Conservation (phyloP, 2,329 filamentous ascomycete species). For the Colletotrichum zoysiae region DNA sequence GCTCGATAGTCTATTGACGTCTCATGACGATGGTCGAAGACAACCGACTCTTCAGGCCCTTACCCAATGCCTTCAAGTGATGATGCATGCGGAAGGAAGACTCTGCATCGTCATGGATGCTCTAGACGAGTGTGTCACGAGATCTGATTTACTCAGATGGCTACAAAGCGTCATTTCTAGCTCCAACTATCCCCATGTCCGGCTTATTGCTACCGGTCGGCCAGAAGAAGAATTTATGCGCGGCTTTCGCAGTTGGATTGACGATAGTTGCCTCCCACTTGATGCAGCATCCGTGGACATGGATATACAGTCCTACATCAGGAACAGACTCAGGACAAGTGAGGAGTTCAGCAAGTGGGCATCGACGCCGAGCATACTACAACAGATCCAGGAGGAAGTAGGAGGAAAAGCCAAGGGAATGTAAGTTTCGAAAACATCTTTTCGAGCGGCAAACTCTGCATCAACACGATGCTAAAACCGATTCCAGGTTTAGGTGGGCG, state of each 20-base stretch:
- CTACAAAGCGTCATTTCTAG: conserved; percentile 33
- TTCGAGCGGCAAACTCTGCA: background rate
- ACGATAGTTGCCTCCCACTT: background rate
- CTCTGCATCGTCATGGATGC: conserved; percentile 44
- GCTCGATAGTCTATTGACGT: conserved; percentile 5
- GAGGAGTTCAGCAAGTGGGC: background rate
- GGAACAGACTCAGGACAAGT: background rate
- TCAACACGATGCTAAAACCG: background rate
- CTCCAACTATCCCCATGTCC: conserved; percentile 21
- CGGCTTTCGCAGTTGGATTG: background rate
- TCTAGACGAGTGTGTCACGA: conserved; percentile 44
- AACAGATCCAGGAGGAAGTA: conserved; percentile 6
- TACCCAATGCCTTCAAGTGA: conserved; percentile 41
- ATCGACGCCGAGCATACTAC: background rate
- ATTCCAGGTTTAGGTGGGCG: conserved; percentile 11
- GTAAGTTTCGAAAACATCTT: background rate
- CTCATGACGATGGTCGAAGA: conserved; percentile 40
- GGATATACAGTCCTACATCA: conserved; percentile 25
- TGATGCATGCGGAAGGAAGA: conserved; percentile 41
- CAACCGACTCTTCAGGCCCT: conserved; percentile 46
- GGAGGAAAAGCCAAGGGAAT: conserved; percentile 1
- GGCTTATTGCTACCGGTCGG: conserved; percentile 17
- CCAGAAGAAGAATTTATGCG: conserved; percentile 20
- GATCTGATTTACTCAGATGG: conserved; percentile 43
- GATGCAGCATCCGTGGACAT: background rate